Evolutionary conservation across 352 stramenopile species (phyloP).

Genomic region (Phytopythium aichiense): DNA sequence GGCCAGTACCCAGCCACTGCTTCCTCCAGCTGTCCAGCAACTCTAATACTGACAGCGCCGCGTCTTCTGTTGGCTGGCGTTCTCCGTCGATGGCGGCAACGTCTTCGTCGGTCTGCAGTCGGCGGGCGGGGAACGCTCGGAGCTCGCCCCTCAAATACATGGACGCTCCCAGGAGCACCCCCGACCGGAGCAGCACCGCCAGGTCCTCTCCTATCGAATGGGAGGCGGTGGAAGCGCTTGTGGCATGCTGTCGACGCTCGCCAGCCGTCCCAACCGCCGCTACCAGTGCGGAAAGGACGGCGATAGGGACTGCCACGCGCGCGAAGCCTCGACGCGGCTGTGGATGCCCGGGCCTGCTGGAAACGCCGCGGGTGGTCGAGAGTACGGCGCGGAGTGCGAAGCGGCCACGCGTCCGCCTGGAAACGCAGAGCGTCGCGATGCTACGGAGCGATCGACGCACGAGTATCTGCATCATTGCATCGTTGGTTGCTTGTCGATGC

Average conservation of each 20-base stretch:
- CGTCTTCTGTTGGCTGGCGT: too few species aligned
- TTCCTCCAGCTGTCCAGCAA: background rate
- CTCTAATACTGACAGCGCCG: background rate
- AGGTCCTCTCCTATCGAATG: conserved; percentile 2
- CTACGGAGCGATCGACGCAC: background rate
- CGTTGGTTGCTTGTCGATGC: too few species aligned
- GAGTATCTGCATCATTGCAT: background rate
- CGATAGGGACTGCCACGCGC: background rate
- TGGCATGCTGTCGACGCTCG: background rate
- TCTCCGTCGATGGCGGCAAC: background rate
- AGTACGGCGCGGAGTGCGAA: background rate
- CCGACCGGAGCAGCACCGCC: conserved; percentile 19
- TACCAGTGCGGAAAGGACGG: background rate
- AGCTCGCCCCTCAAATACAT: conserved; percentile 20
- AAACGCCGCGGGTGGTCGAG: background rate
- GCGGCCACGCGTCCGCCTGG: background rate
- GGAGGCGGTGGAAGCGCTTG: background rate
- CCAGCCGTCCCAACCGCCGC: background rate
- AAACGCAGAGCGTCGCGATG: too few species aligned
- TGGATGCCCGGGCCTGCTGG: background rate
- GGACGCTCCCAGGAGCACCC: conserved; percentile 22
- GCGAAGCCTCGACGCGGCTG: background rate
- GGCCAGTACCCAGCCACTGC: conserved; percentile 3
- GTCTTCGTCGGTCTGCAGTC: background rate
- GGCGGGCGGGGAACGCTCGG: background rate